Evolutionary conservation across 2,329 filamentous ascomycete genomes (phyloP), one percentile per base, ranked within the genome.

Genomic region (Epichloe glyceriae): DNA sequence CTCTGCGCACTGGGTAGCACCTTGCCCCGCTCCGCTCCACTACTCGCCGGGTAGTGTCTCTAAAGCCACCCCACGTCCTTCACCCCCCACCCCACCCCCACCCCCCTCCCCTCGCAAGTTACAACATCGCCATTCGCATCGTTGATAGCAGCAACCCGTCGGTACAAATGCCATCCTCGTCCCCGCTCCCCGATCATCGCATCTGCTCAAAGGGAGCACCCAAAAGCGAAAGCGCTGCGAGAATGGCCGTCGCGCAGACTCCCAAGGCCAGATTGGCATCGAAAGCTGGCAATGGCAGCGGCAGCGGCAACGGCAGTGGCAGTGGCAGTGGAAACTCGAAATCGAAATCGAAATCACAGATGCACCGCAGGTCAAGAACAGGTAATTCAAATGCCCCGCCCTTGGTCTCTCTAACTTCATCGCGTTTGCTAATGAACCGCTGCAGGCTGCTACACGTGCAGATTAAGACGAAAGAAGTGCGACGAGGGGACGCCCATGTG

Each of bases 361-460:
- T 93, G 83, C 91, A 96, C 70, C 83, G 89, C 67, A 82, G 91
- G 64, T 96, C 91, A 69, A 83, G 91, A 71, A 94, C 89, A 81
- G 90, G 90, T 95, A 50, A 51, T 22, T 35, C 22, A 4, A 10
- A 34, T 20, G 26, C 34, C 35, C 53, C 52, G 60, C 46, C 50
- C 41, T 41, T 11, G 14, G 39, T 67, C 34, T 8, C 3, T 38
- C 34, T 6, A 11, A 39, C 19, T 37, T 37, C 35, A 22, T 26
- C 20, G 47, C 14, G 2, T 40, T 47, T 47, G 42, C 52, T 53
- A n/a, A 53, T 26, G 56, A 49, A 12, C 10, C 22, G 15, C 15
- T 34, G 55, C 46, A 81, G 82, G 78, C 56, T 85, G 80, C 75
- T 84, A 83, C 65, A 84, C 80, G 50, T 84, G 80, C 73, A 73